Base-by-base conservation (phyloP, 1,284 basidiomycete genomes). In the Puccinia brachypodii region DNA sequence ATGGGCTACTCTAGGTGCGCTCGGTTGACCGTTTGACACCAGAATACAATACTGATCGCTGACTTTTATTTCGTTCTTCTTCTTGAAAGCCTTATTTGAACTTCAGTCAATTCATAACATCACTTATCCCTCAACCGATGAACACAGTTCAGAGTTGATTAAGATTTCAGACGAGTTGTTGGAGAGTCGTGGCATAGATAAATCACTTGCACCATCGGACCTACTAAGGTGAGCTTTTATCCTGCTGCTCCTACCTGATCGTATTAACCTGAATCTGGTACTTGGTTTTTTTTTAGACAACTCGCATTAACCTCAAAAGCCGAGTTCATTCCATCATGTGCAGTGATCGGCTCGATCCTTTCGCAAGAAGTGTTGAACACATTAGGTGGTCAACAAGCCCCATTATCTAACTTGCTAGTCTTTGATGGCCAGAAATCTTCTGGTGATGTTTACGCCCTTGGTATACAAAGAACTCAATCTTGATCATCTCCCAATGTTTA, bases 291-390 rank as follows among this genome's bases (percentile, higher is more conserved):
- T 68, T 47, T 69, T 69, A 92, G 92, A 81, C 88, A 90, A 62
- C 84, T 93, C 68, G 88, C 91, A 14, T 89, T 88, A 22, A 92
- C 92, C n/a, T 92, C 94, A 19, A 87, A 88, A n/a, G 91, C 92
- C 86, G 93, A 96, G 86, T 93, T 96, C 88, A 91, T 93, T 3
- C 93, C 95, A 1, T 91, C 95, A 3, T 92, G 95, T 86, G 95
- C 95, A 0, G 92, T 99, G 40, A 89, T 99, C 64, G 96, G 97
- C 40, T 97, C 97, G 19, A 90, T 98, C 87, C 88, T 98, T 19
- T 95, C 92, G 1, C 97, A 99, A 87, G 96, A 98, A 86, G 92
- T 98, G 75, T 89, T 99, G 64, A 96, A 98, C 87, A 91, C 93
- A 0, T 88, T 99, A 50, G 93, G 93, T 60, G 93, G 92, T 77